Percentiles rank a stretch among this genome's conserved stretches.
phyloP scores from a whole-genome alignment of 202 grass and related monocot genomes.

The Cymbopogon flexuosus region DNA sequence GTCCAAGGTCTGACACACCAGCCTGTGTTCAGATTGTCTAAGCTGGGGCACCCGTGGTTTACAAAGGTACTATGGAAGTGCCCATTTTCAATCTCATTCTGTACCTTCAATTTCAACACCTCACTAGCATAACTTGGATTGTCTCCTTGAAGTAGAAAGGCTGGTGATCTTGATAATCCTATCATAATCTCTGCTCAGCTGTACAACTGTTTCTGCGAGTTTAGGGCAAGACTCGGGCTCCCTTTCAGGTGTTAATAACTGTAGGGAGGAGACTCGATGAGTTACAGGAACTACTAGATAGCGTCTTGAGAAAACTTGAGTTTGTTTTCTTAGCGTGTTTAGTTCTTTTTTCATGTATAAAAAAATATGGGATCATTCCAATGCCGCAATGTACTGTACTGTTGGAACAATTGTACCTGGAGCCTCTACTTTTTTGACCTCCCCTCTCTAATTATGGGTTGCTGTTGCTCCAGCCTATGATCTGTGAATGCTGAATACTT shows the following conservation, averaged over 20 bases:
- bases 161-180: constrained; percentile 15
- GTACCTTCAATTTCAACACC: constrained; percentile 40
- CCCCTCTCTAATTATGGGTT: constrained; percentile 12
- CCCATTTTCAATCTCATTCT: constrained; percentile 21
- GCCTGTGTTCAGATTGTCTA: constrained; percentile 55
- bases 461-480: constrained; percentile 10
- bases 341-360: constrained; percentile 43
- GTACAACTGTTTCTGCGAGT: constrained; percentile 27
- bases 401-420: constrained; percentile 39
- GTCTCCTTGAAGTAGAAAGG: constrained; percentile 33
- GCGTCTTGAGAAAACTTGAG: constrained; percentile 48
- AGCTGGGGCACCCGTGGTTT: not conserved
- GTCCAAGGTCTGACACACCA: constrained; percentile 53
- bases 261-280: constrained; percentile 41
- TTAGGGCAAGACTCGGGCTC: constrained; percentile 26
- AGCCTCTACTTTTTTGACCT: constrained; percentile 27
- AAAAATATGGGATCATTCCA: constrained; percentile 37
- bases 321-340: constrained; percentile 52
- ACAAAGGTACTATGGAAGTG: constrained; percentile 24
- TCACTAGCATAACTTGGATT: constrained; percentile 23
- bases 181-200: constrained; percentile 3
- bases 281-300: constrained; percentile 63
- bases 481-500: constrained; percentile 32
- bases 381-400: constrained; percentile 33
- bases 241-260: constrained; percentile 52